Evolutionary conservation across 768 basidiomycete species (phyloP).

Genomic region (Floccularia luteovirens): DNA sequence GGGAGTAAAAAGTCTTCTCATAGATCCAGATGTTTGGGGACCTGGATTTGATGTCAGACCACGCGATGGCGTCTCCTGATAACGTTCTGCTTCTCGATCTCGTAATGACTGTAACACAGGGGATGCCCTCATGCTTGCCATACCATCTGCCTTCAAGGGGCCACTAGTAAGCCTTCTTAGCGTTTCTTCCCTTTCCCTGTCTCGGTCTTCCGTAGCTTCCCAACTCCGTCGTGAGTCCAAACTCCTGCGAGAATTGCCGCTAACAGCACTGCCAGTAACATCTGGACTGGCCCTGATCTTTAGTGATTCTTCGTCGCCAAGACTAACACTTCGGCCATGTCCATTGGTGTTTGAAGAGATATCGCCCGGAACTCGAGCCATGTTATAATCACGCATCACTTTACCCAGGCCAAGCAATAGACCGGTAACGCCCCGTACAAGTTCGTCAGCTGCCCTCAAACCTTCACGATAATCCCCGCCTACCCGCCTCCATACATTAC

Average conservation of each 20-base stretch:
- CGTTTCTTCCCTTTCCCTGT: not conserved
- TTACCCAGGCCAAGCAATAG: conserved; percentile 71
- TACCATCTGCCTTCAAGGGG: conserved; percentile 22
- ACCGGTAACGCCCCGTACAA: conserved; percentile 69
- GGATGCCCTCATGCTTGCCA: conserved; percentile 24
- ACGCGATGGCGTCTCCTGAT: conserved; percentile 15
- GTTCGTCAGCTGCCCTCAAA: conserved; percentile 67
- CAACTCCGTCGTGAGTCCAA: conserved; percentile 16
- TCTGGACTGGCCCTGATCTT: conserved; percentile 22
- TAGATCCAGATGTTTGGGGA: conserved; percentile 12
- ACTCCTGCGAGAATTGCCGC: conserved; percentile 14
- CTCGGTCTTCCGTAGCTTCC: not conserved
- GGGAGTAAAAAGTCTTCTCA: conserved; percentile 49
- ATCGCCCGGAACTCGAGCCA: conserved; percentile 9
- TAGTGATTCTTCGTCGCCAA: conserved; percentile 30
- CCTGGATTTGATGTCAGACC: conserved; percentile 6
- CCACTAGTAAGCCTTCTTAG: not conserved
- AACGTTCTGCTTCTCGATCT: conserved; percentile 16
- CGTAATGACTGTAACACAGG: conserved; percentile 21
- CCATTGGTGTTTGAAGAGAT: conserved; percentile 19
- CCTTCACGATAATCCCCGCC: conserved; percentile 70
- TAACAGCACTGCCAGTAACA: conserved; percentile 46
- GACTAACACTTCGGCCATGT: conserved; percentile 44
- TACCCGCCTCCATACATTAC: conserved; percentile 60
- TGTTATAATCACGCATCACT: conserved; percentile 49